A percentile compares a stretch with the other conserved stretches of the same genome.
These are phyloP conservation scores for Cruciata laevipes DNA, from an alignment of 257 asterid species.

Conservation along the genomic window DNA sequence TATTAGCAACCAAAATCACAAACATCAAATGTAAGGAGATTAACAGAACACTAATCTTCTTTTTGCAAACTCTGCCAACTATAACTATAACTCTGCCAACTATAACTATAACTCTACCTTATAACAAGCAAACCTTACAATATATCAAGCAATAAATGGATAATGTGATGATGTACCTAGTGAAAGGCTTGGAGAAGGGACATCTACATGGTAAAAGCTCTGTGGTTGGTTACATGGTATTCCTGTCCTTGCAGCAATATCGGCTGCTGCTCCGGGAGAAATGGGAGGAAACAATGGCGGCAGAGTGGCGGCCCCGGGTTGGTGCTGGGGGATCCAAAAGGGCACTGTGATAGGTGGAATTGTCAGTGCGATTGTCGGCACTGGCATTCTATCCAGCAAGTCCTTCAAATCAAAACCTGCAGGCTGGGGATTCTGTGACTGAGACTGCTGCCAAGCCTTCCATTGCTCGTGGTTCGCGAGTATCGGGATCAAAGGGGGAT, in stretches of 20 bases:
- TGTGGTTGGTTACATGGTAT: background rate
- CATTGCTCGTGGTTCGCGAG: background rate
- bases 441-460: background rate
- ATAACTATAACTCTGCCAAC: too few species aligned
- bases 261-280: background rate
- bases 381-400: background rate
- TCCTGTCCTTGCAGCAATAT: background rate
- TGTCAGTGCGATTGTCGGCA: background rate
- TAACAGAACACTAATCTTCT: too few species aligned
- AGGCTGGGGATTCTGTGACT: background rate
- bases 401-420: background rate
- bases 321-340: background rate
- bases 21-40: background rate
- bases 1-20: background rate
- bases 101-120: too few species aligned
- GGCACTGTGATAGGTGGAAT: background rate
- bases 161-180: background rate
- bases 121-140: background rate
- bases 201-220: too few species aligned
- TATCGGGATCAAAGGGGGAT: slow-evolving; percentile 1
- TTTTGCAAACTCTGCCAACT: too few species aligned
- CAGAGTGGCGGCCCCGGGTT: background rate
- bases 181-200: background rate
- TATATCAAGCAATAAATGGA: background rate
- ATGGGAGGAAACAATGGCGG: background rate